Evolutionary conservation across 495 filamentous ascomycete species (phyloP), one percentile per base, ranked within the genome.

Genomic region (Aspergillus conjunctus): DNA sequence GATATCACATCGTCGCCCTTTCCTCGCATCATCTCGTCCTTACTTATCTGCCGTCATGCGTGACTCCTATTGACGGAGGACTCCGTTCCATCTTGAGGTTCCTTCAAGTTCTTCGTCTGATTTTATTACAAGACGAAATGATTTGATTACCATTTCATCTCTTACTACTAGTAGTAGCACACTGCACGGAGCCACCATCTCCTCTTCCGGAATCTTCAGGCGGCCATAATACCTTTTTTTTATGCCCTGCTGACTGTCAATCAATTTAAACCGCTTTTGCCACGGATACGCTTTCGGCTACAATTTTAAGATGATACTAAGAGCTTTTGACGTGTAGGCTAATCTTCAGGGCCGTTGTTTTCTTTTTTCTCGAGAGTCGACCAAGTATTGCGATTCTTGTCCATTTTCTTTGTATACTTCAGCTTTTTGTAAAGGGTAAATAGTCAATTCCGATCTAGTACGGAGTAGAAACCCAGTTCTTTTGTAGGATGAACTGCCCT

Each of bases 171-270:
- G n/a, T n/a, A n/a, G n/a, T n/a, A n/a, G n/a, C n/a, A 9, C 15
- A 41, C 37, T 41, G 37, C 37, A 41, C 6, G 9, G 34, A n/a
- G 37, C 20, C 17, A 4, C 20, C 17, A 6, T 15, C 44, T 46
- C 44, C 17, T 48, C 20, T 48, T 48, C 5, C 17, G 4, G 17
- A 43, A 15, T 33, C 17, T 34, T 57, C 31, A 59, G 32, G 32
- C 48, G 33, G 37, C 37, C 46, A 58, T n/a, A 52, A 22, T 11
- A 5, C 18, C 10, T 48, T 30, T 26, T 30, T 46, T 21, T 30
- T 5, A 32, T 60, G 63, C 58, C 66, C 66, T 66, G 60, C 66
- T 66, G 66, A 68, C 66, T 60, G 44, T 54, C 43, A 52, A 11
- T 32, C 26, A 63, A 39, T 34, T 55, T 56, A 33, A 54, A 63